Percentiles rank a stretch among this genome's conserved stretches.
Evolutionary conservation across 176 grass and related monocot species (phyloP).

Genomic region (Leersia perrieri): DNA sequence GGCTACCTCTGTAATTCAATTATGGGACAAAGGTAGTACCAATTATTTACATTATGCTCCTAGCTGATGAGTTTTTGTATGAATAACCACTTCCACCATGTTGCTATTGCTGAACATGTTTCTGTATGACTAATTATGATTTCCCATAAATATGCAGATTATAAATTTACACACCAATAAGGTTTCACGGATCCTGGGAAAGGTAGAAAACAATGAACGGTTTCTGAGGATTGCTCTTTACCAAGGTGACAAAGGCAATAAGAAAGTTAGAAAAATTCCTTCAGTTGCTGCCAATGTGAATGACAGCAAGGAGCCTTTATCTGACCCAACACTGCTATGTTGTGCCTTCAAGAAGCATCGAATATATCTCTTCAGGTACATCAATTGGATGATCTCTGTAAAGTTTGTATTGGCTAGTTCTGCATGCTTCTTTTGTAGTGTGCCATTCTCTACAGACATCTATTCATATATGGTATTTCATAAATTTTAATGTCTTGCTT

Average conservation of each 20-base stretch:
- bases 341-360: constrained; percentile 98
- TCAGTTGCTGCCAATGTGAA: constrained; percentile 82
- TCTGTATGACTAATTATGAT: background rate
- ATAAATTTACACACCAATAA: constrained; percentile 98
- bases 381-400: background rate
- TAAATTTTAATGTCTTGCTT: constrained; percentile 14
- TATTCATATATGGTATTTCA: constrained; percentile 6
- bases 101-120: constrained; percentile 1
- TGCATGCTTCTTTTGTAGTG: background rate
- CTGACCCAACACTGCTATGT: constrained; percentile 82
- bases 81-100: background rate
- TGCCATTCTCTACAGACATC: background rate
- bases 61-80: background rate
- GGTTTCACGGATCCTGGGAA: constrained; percentile 81
- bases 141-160: constrained; percentile 43
- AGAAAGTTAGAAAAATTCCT: constrained; percentile 94
- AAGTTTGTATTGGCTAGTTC: constrained; percentile 7
- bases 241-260: constrained; percentile 94
- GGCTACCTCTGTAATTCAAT: too few species aligned
- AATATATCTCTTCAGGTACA: constrained; percentile 93
- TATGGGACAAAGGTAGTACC: too few species aligned
- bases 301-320: constrained; percentile 85
- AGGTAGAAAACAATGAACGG: constrained; percentile 96
- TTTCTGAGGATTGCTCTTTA: constrained; percentile 95
- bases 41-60: background rate